Evolutionary conservation across 2,329 filamentous ascomycete species (phyloP), one percentile per base, ranked within the genome.

Genomic region (Fusarium ramigenum): DNA sequence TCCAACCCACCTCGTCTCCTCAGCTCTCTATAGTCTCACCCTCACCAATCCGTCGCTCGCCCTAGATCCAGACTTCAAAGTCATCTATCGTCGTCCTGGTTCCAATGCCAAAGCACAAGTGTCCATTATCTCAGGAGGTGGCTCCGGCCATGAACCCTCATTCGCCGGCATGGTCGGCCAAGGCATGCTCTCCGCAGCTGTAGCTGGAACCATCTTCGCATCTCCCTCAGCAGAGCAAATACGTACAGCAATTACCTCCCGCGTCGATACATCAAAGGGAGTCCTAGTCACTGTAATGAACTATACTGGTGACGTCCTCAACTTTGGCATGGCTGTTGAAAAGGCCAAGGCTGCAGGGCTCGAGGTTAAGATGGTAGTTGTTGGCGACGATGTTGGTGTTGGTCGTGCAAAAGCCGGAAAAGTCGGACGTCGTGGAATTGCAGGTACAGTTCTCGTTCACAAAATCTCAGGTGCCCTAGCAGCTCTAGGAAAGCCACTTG

Each of bases 251-350:
- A 92, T 97, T 60, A 89, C 92, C 78, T 88, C 90, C 46, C 87
- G 93, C 25, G 93, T 97, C 7, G 90, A 93, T 69, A 87, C 88
- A 7, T 86, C 88, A 49, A 88, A 90, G 70, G 96, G 95, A 30
- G 93, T 97, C 3, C 82, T 98, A 44, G 93, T 97, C n/a, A 92
- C 95, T 10, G 93, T 97, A 36, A 97, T 97, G 93, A 98, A 98
- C 82, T 97, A 97, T 82, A 97, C 94, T 3, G 93, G 93, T 42
- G 93, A 95, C 80, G 90, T 97, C 60, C 87, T 98, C 75, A 97
- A 97, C 84, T 98, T 98, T 80, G 95, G 95, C 62, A 92, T 98
- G 88, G 95, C 92, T 2, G 93, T 96, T 14, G 96, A 98, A 82
- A 97, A 97, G 85, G 95, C 95, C 21, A 92, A 93, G 66, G 94